Base-by-base conservation (phyloP, 179 eudicot species). In the Silene vulgaris region DNA sequence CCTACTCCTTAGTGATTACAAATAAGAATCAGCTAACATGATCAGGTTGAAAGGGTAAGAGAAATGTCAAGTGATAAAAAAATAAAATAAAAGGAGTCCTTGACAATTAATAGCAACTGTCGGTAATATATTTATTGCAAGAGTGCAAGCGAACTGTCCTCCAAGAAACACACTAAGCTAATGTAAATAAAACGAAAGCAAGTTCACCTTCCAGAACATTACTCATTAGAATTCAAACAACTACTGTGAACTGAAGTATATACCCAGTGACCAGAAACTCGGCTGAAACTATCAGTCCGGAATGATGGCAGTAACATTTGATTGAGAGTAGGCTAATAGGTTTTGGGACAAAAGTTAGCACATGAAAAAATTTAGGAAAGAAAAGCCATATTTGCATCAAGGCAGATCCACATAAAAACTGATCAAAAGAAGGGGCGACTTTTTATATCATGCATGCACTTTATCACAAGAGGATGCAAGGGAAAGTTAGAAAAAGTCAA, bases 401-500 rank as follows among this genome's bases (percentile, higher is more conserved):
- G 40, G 67, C 21, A 32, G 26, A 67, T 16, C 50, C 37, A 65
- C 11, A 12, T 3, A 65, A 4, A 20, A 28, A 14, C 4, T 65
- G 69, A 65, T 21, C 69, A 65, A 14, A 28, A 40, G 8, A 35
- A n/a, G 0, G 52, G 26, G 52, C 5, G 40, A 67, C 5, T 37
- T 13, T 67, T n/a, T 37, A 17, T 17, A 67, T 16, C 23, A 37
- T 8, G 23, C 54, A 37, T 67, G 71, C 50, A 67, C 12, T 35
- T 12, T 29, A 69, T 69, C 43, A 35, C 28, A 75, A 26, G 50
- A 75, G 61, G 56, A 23, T 57, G 74, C 14, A 78, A 43, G 75
- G 52, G 59, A 8, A 72, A 21, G 50, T 20, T 5, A 19, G 20
- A 32, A 8, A 59, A 60, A 32, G 48, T 40, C 30, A 23, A 60